Evolutionary conservation across 768 basidiomycete species (phyloP), one percentile per base, ranked within the genome.

Genomic region (Rhizopogon rudus): DNA sequence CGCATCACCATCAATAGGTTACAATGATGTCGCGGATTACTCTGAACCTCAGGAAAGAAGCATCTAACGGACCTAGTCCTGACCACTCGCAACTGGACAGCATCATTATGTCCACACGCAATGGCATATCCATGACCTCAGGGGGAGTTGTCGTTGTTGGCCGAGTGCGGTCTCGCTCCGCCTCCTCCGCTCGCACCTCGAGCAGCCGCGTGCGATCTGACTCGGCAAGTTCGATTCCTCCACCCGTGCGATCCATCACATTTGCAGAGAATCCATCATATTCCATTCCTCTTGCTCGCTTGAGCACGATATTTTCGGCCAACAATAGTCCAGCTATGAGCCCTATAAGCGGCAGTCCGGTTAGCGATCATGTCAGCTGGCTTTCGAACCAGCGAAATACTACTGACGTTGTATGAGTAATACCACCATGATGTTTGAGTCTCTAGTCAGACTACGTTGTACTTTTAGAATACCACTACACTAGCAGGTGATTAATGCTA

Each of bases 1-100:
- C 33, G 6, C 35, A 48, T 39, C 39, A 17, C 12, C 17, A 12
- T 56, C 17, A n/a, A n/a, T 62, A 79, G 68, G 81, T 86, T 10
- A 74, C 82, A 0, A 87, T 86, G 81, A 84, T 86, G 77, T 85
- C 83, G 3, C 77, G 85, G 7, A 86, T 87, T 48, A 86, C 84
- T 1, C 75, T 86, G 25, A 81, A 79, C 63, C 73, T 86, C 9
- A 80, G 71, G 66, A 80, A 78, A 65, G n/a, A 65, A 40, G 52
- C 33, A 5, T 16, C 17, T 8, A 44, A 25, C 22, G 42, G 43
- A 31, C 16, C 40, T 29, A 33, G 8, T 17, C 28, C 25, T 37
- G 8, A 20, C 13, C 33, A 37, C 20, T 22, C 4, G 8, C 20
- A 22, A 16, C 13, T 14, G 33, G 46, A 35, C 35, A 37, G 20